Conservation (phyloP, 2,329 filamentous ascomycete genomes). For the Cladosporium cucumerinum region DNA sequence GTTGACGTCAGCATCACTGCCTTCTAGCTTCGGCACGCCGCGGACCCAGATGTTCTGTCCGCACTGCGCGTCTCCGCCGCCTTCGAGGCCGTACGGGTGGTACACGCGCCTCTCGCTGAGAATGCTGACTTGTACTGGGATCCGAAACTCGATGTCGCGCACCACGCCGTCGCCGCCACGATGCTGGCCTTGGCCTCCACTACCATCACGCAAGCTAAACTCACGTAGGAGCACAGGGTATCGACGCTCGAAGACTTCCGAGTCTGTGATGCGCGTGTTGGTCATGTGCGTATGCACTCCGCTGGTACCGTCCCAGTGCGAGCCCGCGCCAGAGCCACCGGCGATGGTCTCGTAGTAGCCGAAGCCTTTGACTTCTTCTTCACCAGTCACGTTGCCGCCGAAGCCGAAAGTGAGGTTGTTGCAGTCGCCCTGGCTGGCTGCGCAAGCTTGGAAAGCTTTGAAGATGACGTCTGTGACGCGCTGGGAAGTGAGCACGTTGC, state of each 20-base stretch:
- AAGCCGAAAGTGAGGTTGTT: conserved; percentile 86
- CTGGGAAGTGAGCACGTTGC: conserved; percentile 75
- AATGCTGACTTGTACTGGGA: conserved; percentile 74
- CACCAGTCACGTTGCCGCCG: conserved; percentile 60
- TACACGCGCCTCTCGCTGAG: conserved; percentile 73
- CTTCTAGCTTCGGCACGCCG: conserved; percentile 50
- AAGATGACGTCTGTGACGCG: conserved; percentile 81
- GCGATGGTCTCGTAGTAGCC: conserved; percentile 86
- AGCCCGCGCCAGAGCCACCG: conserved; percentile 70
- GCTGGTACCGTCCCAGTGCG: conserved; percentile 67
- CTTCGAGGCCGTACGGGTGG: conserved; percentile 76
- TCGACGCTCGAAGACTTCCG: conserved; percentile 72
- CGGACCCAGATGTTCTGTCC: conserved; percentile 87
- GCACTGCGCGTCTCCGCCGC: conserved; percentile 73
- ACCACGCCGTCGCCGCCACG: conserved; percentile 73
- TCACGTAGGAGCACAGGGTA: conserved; percentile 72
- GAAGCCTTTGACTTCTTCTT: conserved; percentile 67
- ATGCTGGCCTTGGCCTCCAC: conserved; percentile 63
- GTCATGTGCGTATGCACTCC: conserved; percentile 86
- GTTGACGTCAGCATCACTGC: conserved; percentile 29
- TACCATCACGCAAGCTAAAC: conserved; percentile 63
- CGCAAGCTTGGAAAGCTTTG: conserved; percentile 74
- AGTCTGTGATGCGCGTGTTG: conserved; percentile 78
- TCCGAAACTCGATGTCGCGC: conserved; percentile 76
- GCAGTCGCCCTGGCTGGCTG: conserved; percentile 74